Percentiles rank a stretch among this genome's conserved stretches.
Conservation (phyloP, 495 filamentous ascomycete species). For the Immersiella caudata region DNA sequence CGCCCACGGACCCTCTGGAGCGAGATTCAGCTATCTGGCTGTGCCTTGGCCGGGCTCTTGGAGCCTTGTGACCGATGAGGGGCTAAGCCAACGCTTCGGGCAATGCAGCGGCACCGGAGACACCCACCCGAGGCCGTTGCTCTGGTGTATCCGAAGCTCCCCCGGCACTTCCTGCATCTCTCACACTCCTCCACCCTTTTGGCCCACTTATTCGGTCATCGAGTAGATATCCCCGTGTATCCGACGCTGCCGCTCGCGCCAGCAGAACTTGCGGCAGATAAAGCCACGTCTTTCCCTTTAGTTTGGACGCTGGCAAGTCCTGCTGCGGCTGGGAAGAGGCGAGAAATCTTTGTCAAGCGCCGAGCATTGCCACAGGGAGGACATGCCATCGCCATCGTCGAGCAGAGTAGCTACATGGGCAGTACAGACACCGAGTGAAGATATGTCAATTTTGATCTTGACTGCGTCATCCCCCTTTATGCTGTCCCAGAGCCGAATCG, state of each 20-base stretch:
- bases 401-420: background rate
- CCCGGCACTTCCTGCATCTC: background rate
- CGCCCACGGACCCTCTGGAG: too few relatives aligned
- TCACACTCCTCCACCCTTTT: background rate
- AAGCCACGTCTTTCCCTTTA: background rate
- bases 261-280: background rate
- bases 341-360: background rate
- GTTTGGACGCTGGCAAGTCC: background rate
- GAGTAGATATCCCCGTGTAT: background rate
- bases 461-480: background rate
- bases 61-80: background rate
- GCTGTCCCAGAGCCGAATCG: background rate
- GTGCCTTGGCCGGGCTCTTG: too few relatives aligned
- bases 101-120: background rate
- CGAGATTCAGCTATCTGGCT: too few relatives aligned
- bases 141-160: background rate
- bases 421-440: background rate
- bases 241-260: background rate
- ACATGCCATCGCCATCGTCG: background rate
- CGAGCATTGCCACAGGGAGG: background rate
- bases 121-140: background rate
- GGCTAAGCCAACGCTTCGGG: background rate
- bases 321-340: background rate
- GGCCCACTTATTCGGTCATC: background rate
- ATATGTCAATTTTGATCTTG: background rate